Percentiles rank a stretch among this genome's conserved stretches.
Evolutionary conservation across 164 flowering plant species (phyloP).

Genomic region (Nymphaea colorata): DNA sequence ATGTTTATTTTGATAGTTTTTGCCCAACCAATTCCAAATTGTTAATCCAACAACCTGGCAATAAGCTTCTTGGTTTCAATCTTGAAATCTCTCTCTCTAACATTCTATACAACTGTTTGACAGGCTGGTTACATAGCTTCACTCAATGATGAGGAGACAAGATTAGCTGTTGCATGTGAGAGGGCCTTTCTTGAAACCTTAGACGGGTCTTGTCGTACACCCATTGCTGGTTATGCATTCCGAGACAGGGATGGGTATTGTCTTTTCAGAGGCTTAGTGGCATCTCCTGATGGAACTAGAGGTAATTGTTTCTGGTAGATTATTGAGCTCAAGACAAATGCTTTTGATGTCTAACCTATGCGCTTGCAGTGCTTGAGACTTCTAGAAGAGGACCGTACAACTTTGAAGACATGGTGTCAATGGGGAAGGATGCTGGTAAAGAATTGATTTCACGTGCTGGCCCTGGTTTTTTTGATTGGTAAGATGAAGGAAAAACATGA

Average conservation of each 20-base stretch:
- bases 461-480: conserved; percentile 56
- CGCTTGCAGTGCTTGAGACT: conserved; percentile 76
- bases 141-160: conserved; percentile 87
- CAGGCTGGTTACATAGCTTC: conserved; percentile 73
- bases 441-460: conserved; percentile 82
- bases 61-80: too few relatives aligned
- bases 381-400: conserved; percentile 65
- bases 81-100: too few relatives aligned
- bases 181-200: conserved; percentile 78
- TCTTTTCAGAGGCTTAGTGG: conserved; percentile 79
- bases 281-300: conserved; percentile 88
- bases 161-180: conserved; percentile 89
- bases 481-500: not conserved
- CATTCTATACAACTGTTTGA: not conserved
- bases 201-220: conserved; percentile 97
- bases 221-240: conserved; percentile 90
- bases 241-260: conserved; percentile 65
- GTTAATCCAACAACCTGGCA: too few relatives aligned
- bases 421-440: conserved; percentile 94
- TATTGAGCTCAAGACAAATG: not conserved
- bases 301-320: conserved; percentile 26
- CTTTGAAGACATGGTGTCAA: conserved; percentile 61
- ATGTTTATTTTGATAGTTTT: too few relatives aligned
- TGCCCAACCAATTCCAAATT: too few relatives aligned
- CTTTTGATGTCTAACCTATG: not conserved